Evolutionary conservation across 768 basidiomycete genomes (phyloP).

Genomic region (Saitozyma podzolica): DNA sequence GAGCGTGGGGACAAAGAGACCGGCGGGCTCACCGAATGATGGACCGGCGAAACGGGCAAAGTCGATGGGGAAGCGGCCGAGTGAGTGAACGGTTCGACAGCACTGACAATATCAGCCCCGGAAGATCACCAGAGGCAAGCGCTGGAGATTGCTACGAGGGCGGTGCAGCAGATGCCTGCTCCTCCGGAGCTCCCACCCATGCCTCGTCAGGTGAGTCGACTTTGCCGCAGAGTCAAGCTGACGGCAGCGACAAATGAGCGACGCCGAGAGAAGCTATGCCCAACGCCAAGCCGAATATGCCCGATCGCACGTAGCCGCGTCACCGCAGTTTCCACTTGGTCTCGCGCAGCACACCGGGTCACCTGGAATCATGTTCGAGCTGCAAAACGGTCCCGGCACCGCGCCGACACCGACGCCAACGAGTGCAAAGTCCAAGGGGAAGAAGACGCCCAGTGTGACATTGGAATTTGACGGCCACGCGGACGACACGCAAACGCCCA

Average conservation of each 20-base stretch:
- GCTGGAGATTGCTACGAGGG: slow-evolving; percentile 13
- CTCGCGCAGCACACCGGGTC: neutral
- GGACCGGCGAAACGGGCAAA: slow-evolving; percentile 3
- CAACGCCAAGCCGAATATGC: slow-evolving; percentile 2
- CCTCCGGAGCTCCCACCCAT: neutral
- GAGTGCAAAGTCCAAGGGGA: too few species aligned
- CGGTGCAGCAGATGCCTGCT: slow-evolving; percentile 1
- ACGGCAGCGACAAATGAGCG: neutral
- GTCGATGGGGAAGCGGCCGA: slow-evolving; percentile 9
- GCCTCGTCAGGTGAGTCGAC: slow-evolving; percentile 5
- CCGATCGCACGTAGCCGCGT: slow-evolving; percentile 4
- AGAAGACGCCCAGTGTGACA: too few species aligned
- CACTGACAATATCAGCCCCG: slow-evolving; percentile 15
- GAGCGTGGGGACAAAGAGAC: too few species aligned
- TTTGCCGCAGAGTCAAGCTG: neutral
- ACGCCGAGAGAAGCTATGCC: neutral
- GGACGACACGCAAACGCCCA: too few species aligned
- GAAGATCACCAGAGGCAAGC: slow-evolving; percentile 25
- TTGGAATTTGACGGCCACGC: too few species aligned
- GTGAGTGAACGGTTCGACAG: slow-evolving; percentile 9
- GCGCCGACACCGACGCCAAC: too few species aligned
- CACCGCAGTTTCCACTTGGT: slow-evolving; percentile 2
- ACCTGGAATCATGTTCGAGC: too few species aligned
- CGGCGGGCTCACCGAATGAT: too few species aligned
- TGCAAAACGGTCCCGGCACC: too few species aligned